Evolutionary conservation across 2,329 filamentous ascomycete species (phyloP), one percentile per base, ranked within the genome.

Genomic region (Mycosphaerella sp.): DNA sequence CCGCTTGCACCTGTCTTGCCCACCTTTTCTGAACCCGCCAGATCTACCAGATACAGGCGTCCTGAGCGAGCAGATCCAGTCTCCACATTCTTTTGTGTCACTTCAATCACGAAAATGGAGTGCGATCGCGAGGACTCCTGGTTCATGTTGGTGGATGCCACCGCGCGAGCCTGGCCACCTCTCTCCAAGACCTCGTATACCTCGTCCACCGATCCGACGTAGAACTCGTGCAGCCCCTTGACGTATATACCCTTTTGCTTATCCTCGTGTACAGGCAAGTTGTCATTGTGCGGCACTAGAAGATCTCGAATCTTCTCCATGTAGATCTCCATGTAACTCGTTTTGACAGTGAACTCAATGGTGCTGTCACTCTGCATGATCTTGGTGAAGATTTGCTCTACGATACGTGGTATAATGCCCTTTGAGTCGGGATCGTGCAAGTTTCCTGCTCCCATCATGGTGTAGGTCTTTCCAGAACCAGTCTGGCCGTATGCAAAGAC

Each of bases 261-360:
- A 72, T 97, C 93, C 66, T 98, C 93, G 73, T 97, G 93, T n/a
- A 97, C 85, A 0, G 91, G 90, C 46, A 98, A 76, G 67, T 97
- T 97, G 74, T 96, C 91, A 71, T 97, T 95, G 54, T 90, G 86
- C 9, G 93, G 93, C 18, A 86, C 84, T 58, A 98, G 75, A 65
- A 98, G 73, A 81, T 98, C 93, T 64, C 91, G 83, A 69, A 98
- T 97, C 62, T 87, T 84, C 75, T 98, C 93, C 93, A 97, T 98
- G 76, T 98, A 98, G 59, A 98, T 97, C 73, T 98, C 93, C 90
- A 98, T 96, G 73, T 97, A 97, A 71, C 89, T 95, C 66, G 97
- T 91, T 50, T 90, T 84, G 47, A 98, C 91, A n/a, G 90, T 97
- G 71, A 97, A 97, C 72, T 97, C 93, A 69, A 97, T 96, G 61